Conservation (phyloP, 2,329 filamentous ascomycete species). For the Colletotrichum cordylinicola region DNA sequence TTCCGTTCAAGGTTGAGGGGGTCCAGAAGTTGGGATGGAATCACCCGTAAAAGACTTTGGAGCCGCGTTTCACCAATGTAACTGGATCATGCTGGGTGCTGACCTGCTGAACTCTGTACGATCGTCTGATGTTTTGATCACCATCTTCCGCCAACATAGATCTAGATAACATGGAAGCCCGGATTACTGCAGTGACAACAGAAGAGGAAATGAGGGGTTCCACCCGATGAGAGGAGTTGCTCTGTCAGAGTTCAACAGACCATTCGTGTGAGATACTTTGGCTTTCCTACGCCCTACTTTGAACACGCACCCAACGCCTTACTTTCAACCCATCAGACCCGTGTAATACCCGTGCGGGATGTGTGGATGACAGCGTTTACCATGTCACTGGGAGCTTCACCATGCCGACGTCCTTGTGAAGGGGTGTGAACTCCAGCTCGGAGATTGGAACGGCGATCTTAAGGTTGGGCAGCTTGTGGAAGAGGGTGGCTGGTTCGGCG, state of each 20-base stretch:
- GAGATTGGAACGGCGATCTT: conserved; percentile 43
- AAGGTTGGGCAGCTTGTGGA: conserved; percentile 42
- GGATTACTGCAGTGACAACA: no score
- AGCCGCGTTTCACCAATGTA: not conserved
- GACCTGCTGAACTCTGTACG: not conserved
- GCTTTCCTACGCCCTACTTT: not conserved
- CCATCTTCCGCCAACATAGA: not conserved
- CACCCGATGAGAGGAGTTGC: not conserved
- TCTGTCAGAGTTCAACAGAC: not conserved
- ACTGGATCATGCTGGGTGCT: not conserved
- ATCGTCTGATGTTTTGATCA: not conserved
- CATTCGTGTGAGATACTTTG: not conserved
- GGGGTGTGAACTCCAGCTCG: conserved; percentile 43
- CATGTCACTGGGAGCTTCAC: conserved; percentile 41
- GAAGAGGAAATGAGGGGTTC: not conserved
- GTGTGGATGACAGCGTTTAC: conserved; percentile 13
- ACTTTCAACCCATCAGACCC: not conserved
- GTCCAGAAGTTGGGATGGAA: not conserved
- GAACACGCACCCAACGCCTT: not conserved
- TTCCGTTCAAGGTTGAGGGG: not conserved
- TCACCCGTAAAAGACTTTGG: not conserved
- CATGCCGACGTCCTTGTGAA: conserved; percentile 45
- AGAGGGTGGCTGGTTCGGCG: conserved; percentile 31
- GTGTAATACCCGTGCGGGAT: not conserved
- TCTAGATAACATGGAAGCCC: not conserved